These are phyloP conservation scores for Alternaria solani DNA, from an alignment of 2,329 filamentous ascomycete genomes.

Conservation along the genomic window DNA sequence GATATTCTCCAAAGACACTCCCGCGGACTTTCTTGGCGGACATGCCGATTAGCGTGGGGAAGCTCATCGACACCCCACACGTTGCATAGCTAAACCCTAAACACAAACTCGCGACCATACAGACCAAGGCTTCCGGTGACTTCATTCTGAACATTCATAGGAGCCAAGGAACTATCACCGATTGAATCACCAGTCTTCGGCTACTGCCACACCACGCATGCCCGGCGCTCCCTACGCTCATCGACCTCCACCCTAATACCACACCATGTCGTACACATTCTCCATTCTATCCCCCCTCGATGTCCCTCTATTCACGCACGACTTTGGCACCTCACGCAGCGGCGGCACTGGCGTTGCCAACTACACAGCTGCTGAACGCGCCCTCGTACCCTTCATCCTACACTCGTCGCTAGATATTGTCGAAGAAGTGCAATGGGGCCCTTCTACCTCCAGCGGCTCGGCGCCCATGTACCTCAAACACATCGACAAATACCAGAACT, in stretches of 20 bases:
- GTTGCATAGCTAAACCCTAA: neutral
- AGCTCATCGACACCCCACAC: slow-evolving; percentile 19
- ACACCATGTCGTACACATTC: slow-evolving; percentile 94
- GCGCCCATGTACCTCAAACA: slow-evolving; percentile 85
- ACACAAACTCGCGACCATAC: slow-evolving; percentile 3
- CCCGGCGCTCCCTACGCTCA: neutral
- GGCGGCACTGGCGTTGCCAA: slow-evolving; percentile 91
- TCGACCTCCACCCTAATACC: neutral
- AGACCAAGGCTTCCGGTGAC: neutral
- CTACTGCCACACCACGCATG: neutral
- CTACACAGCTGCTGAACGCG: slow-evolving; percentile 86
- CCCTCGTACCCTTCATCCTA: slow-evolving; percentile 97
- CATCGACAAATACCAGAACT: slow-evolving; percentile 96
- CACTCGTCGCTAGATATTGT: slow-evolving; percentile 94
- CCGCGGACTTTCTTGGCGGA: slow-evolving; percentile 43
- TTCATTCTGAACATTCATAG: neutral
- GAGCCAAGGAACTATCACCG: neutral
- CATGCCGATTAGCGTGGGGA: slow-evolving; percentile 36
- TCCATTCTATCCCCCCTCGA: slow-evolving; percentile 95
- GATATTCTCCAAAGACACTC: slow-evolving; percentile 38
- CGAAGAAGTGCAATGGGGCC: slow-evolving; percentile 93
- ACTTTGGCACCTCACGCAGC: slow-evolving; percentile 95
- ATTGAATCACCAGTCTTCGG: neutral
- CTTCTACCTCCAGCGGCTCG: slow-evolving; percentile 39
- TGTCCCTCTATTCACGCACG: slow-evolving; percentile 94